A percentile compares a stretch with the other conserved stretches of the same genome.
Evolutionary conservation across 192 early-diverging fungal species (phyloP).

Genomic region (Geranomyces variabilis): DNA sequence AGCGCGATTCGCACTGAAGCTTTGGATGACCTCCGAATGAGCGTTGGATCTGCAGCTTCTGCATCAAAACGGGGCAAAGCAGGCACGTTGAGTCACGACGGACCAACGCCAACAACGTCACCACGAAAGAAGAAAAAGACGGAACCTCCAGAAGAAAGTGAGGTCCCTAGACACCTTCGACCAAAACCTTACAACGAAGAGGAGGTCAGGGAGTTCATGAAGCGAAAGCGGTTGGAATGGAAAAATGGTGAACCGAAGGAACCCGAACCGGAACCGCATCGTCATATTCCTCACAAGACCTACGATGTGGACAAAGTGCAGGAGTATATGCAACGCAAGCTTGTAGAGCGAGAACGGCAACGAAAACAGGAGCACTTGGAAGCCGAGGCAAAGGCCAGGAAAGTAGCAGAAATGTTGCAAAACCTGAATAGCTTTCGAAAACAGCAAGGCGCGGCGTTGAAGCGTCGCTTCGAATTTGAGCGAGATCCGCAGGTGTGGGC

Average conservation of each 20-base stretch:
- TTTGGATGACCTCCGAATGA: not conserved
- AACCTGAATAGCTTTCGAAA: conserved; percentile 7
- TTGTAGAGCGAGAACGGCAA: conserved; percentile 12
- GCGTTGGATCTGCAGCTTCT: not conserved
- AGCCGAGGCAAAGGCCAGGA: not conserved
- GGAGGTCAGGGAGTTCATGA: conserved; percentile 14
- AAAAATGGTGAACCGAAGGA: not conserved
- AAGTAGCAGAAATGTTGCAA: conserved; percentile 12
- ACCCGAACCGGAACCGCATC: not conserved
- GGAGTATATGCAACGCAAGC: conserved; percentile 1
- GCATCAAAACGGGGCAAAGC: not conserved
- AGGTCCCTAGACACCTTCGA: not conserved
- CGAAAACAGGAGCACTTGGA: not conserved
- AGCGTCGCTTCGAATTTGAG: not conserved
- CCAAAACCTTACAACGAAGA: conserved; percentile 18
- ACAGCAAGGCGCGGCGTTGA: conserved; percentile 11
- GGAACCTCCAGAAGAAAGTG: conserved; percentile 3
- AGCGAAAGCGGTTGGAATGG: conserved; percentile 8
- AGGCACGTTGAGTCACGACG: not conserved
- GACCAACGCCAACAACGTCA: not conserved
- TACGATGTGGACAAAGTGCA: conserved; percentile 14
- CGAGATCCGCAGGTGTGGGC: not conserved
- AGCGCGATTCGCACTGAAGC: conserved; percentile 2
- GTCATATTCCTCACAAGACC: not conserved
- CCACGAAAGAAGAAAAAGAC: not conserved